Base-by-base conservation (phyloP, 192 early-diverging fungal genomes). In the Funneliformis geosporum region DNA sequence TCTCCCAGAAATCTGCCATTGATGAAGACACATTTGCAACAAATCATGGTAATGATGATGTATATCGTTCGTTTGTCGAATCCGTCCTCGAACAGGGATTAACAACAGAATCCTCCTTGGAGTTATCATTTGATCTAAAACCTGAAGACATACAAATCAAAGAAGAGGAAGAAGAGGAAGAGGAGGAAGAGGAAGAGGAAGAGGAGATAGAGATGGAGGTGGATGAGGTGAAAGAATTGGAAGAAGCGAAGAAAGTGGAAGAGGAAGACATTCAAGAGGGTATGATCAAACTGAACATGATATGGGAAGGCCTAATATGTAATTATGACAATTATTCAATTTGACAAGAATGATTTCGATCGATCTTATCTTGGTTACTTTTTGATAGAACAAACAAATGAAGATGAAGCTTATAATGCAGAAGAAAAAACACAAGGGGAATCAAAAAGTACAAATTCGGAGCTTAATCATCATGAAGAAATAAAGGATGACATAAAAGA, bases 121-220 rank as follows among this genome's bases (percentile, higher is more conserved):
- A 78, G 27, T 43, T 78, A 33, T 66, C 60, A 9, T 78, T 78
- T 67, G 76, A 78, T 66, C 38, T 78, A 18, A 78, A 78, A 38
- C 76, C 76, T 3, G 76, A 78, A 50, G 76, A 78, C 67, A 78
- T 78, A 23, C 67, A 78, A 68, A 44, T 38, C 25, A 16, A 14
- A 21, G 60, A 60, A 33, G 43, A 64, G 8, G 76, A 64, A 8
- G 76, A 77, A 11, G 76, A 61, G 9, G 40, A n/a, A 0, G 71
- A 59, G 21, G 72, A 73, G 1, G 42, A 55, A 1, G 71, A 73
- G 21, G 71, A 73, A 55, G 25, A 46, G 12, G 27, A 59, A 33
- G 72, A 59, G 9, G 72, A 44, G n/a, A 16, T 7, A 6, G 44
- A 59, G 33, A 46, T 55, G 1, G 40, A 50, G 16, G 44, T 50